Base-by-base conservation (phyloP, 1,284 basidiomycete genomes). In the Exobasidium cylindrosporum region DNA sequence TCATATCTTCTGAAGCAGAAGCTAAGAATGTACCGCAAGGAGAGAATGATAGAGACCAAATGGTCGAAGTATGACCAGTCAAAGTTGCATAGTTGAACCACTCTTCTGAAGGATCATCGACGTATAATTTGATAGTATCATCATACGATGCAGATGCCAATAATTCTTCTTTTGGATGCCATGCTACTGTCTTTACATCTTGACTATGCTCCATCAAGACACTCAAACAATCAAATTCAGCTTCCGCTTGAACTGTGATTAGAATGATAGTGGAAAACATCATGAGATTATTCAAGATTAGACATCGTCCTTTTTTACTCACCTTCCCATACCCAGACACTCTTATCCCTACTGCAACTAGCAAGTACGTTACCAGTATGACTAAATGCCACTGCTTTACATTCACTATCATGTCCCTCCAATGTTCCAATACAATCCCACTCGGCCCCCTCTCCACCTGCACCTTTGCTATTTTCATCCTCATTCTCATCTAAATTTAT, bases 201-300 rank as follows among this genome's bases (percentile, higher is more conserved):
- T 97, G 95, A 1, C 86, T 86, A 77, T 99, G 96, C 73, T 97
- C 93, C 92, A 98, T 97, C 74, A 97, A 83, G 43, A 99, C 96
- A 26, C 88, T 88, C 81, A 97, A 86, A 73, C 92, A 96, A 76
- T 97, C 95, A 69, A 96, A 97, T 57, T 79, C 78, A 28, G 76
- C 74, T 45, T 96, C 91, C 6, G 91, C 91, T 70, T 91, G 88
- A 40, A 77, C 76, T 40, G 7, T 40, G 35, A 10, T 10, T 40
- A 40, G 7, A 17, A 40, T 10, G 35, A 40, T 62, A 21, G 23
- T 21, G 10, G 14, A 30, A n/a, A 44, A 13, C 26, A 24, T 13
- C 47, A 14, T 24, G 17, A 47, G 46, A n/a, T 47, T 24, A 24
- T 21, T 50, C 3, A 6, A 50, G 26, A 23, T 23, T 14, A 23